A percentile compares a stretch with the other conserved stretches of the same genome.
Evolutionary conservation across 192 early-diverging fungal genomes (phyloP).

Genomic region (Gonapodya sp.): DNA sequence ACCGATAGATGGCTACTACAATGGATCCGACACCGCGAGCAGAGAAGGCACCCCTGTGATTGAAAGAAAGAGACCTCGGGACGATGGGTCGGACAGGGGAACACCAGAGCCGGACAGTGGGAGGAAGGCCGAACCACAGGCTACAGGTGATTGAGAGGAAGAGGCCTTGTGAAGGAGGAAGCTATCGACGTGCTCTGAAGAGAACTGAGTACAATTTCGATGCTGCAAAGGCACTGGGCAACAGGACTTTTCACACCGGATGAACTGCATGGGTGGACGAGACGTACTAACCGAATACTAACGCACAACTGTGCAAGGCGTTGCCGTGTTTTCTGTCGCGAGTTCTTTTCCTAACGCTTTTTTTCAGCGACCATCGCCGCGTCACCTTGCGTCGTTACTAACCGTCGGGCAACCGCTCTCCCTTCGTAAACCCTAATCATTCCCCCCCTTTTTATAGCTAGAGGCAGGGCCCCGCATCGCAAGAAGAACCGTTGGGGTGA

Average conservation of each 20-base stretch:
- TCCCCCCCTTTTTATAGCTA: background rate
- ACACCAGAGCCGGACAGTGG: background rate
- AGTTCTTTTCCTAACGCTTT: background rate
- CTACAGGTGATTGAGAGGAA: background rate
- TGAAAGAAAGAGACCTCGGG: background rate
- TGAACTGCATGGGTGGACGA: background rate
- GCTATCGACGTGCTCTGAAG: background rate
- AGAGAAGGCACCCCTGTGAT: background rate
- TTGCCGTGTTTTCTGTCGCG: background rate
- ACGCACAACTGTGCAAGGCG: background rate
- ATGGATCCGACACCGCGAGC: background rate
- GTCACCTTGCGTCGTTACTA: background rate
- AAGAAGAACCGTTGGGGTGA: slow-evolving; percentile 81
- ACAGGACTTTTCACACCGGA: no score
- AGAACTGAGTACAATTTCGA: background rate
- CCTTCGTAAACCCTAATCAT: background rate
- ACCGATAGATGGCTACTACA: background rate
- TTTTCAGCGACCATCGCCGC: background rate
- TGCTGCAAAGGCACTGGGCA: background rate
- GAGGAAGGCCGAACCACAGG: background rate
- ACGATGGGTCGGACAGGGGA: background rate
- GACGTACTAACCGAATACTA: background rate
- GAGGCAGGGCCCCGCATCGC: background rate
- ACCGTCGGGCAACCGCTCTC: background rate
- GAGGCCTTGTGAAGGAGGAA: background rate